Evolutionary conservation across 495 filamentous ascomycete species (phyloP).

Genomic region (Talaromyces nanjingensis): DNA sequence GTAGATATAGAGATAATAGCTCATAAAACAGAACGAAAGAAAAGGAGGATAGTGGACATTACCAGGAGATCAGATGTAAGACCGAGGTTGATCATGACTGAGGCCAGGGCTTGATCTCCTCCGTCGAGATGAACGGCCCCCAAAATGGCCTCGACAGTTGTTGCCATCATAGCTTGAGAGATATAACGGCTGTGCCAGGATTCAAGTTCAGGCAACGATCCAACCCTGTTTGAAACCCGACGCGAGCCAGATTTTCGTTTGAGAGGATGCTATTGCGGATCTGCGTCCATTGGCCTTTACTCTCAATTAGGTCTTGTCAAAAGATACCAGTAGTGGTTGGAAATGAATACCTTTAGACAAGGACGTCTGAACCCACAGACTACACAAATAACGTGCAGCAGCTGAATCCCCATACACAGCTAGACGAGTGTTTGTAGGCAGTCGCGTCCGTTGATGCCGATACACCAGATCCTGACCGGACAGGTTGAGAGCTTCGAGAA

Average conservation of each 20-base stretch:
- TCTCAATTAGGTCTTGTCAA: not conserved
- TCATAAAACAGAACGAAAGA: not conserved
- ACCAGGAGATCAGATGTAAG: slow-evolving; percentile 6
- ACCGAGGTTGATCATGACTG: not conserved
- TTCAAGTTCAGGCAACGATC: slow-evolving; percentile 9
- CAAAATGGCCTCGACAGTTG: slow-evolving; percentile 13
- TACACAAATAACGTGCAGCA: not conserved
- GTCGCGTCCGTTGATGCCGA: not conserved
- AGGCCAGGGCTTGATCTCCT: not conserved
- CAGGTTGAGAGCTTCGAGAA: not conserved
- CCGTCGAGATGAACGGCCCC: slow-evolving; percentile 11
- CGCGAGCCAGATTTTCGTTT: slow-evolving; percentile 9
- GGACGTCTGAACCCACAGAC: not conserved
- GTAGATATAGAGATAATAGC: not conserved
- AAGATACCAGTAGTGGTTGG: not conserved
- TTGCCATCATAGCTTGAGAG: slow-evolving; percentile 10
- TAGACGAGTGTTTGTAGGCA: not conserved
- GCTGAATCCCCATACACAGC: not conserved
- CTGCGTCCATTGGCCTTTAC: not conserved
- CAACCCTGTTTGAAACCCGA: slow-evolving; percentile 7
- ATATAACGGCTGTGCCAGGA: slow-evolving; percentile 5
- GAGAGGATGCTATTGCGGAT: not conserved
- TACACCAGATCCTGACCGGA: not conserved
- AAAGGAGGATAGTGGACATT: not conserved
- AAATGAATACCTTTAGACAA: not conserved